These are phyloP conservation scores for Exophiala bonariae DNA, from an alignment of 2,329 filamentous ascomycete genomes.

Conservation along the genomic window DNA sequence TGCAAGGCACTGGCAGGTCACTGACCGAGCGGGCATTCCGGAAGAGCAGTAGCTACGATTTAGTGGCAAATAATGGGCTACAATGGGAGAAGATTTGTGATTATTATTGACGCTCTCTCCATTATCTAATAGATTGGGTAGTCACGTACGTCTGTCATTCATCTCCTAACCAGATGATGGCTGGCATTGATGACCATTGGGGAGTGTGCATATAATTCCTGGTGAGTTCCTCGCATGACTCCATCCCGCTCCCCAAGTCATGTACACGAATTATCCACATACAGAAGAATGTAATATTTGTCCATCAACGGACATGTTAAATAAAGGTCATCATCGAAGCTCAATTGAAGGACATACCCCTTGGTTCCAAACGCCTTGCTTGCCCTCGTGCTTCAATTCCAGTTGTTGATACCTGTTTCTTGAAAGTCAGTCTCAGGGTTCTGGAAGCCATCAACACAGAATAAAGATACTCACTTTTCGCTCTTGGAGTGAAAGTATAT, in stretches of 20 bases:
- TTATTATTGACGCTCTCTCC: no score
- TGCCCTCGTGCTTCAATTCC: conserved; percentile 83
- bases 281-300: conserved; percentile 3
- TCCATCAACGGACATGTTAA: conserved; percentile 6
- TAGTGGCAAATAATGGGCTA: no score
- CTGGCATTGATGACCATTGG: no score
- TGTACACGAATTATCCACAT: conserved; percentile 5
- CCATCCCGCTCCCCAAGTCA: neutral
- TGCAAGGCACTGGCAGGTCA: no score
- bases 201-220: no score
- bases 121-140: no score
- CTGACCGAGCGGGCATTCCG: no score
- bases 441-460: neutral
- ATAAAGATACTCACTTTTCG: conserved; percentile 73
- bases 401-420: conserved; percentile 79
- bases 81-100: no score
- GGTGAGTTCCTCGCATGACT: no score
- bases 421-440: conserved; percentile 20
- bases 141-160: no score
- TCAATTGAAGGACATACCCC: conserved; percentile 86
- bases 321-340: conserved; percentile 50
- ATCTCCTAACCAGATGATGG: no score
- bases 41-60: no score
- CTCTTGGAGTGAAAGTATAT: conserved; percentile 99
- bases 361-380: conserved; percentile 74